These are phyloP conservation scores for Aspergillus conjunctus DNA, from an alignment of 495 filamentous ascomycete species.

Conservation along the genomic window DNA sequence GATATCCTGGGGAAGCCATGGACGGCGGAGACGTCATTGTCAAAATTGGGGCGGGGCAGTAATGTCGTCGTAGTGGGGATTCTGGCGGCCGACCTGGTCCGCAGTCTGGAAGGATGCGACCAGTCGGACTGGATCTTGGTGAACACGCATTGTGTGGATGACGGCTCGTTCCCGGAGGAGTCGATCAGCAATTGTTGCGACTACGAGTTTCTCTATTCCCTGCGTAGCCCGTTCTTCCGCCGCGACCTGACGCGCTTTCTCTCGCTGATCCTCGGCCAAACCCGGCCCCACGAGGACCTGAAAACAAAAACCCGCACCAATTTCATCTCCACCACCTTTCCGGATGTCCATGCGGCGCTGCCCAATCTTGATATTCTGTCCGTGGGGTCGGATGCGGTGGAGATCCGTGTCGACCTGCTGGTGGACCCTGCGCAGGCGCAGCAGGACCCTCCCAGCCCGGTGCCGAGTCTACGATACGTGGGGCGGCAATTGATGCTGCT, in stretches of 20 bases:
- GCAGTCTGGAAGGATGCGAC: conserved; percentile 51
- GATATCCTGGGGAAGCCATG: conserved; percentile 69
- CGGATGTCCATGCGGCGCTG: conserved; percentile 79
- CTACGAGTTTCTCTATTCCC: conserved; percentile 82
- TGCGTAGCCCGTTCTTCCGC: conserved; percentile 65
- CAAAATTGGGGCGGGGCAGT: conserved; percentile 49
- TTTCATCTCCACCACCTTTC: conserved; percentile 84
- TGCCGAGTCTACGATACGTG: conserved; percentile 80
- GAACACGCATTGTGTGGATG: conserved; percentile 72
- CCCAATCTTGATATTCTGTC: conserved; percentile 83
- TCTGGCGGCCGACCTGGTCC: conserved; percentile 51
- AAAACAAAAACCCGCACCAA: conserved; percentile 75
- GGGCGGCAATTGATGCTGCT: conserved; percentile 82
- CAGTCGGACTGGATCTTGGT: conserved; percentile 59
- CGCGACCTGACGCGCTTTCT: conserved; percentile 76
- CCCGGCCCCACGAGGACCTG: conserved; percentile 70
- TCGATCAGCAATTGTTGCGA: conserved; percentile 65
- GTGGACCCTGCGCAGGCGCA: conserved; percentile 63
- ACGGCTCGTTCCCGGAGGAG: conserved; percentile 66
- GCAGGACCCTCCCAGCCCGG: conserved; percentile 55
- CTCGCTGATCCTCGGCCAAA: conserved; percentile 74
- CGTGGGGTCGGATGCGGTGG: conserved; percentile 80
- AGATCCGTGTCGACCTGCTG: conserved; percentile 78
- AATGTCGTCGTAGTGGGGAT: conserved; percentile 62
- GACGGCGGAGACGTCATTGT: conserved; percentile 55